Conservation (phyloP, 495 filamentous ascomycete genomes). For the Cudoniella acicularis region DNA sequence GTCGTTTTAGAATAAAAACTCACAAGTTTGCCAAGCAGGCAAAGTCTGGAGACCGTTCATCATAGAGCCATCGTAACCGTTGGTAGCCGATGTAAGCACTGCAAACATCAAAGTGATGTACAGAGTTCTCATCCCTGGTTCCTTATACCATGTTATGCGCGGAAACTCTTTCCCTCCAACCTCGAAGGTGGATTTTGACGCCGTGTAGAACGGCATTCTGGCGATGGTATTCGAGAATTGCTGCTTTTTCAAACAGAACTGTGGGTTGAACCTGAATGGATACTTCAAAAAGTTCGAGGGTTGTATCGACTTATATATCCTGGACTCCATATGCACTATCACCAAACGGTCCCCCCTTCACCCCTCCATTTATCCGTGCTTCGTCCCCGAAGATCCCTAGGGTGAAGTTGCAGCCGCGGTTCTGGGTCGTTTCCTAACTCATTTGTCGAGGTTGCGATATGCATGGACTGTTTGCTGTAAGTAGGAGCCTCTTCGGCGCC, state of each 20-base stretch:
- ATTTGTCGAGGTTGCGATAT: not conserved
- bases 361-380: not conserved
- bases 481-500: conserved; percentile 1
- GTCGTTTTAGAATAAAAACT: not conserved
- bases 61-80: conserved; percentile 35
- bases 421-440: not conserved
- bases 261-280: not conserved
- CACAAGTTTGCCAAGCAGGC: conserved; percentile 29
- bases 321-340: not conserved
- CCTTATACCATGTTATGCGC: conserved; percentile 33
- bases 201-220: conserved; percentile 14
- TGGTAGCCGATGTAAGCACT: conserved; percentile 22
- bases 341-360: not conserved
- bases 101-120: conserved; percentile 34
- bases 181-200: conserved; percentile 21
- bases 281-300: not conserved
- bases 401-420: not conserved
- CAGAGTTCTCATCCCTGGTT: conserved; percentile 31
- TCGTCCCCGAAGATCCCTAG: not conserved
- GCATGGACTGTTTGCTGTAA: not conserved
- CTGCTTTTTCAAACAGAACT: not conserved
- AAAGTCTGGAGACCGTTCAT: conserved; percentile 35
- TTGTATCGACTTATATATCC: not conserved
- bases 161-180: conserved; percentile 22
- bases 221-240: not conserved